A percentile compares a stretch with the other conserved stretches of the same genome.
phyloP scores from a whole-genome alignment of 371 early-diverging fungal species.

The Circinella minor region DNA sequence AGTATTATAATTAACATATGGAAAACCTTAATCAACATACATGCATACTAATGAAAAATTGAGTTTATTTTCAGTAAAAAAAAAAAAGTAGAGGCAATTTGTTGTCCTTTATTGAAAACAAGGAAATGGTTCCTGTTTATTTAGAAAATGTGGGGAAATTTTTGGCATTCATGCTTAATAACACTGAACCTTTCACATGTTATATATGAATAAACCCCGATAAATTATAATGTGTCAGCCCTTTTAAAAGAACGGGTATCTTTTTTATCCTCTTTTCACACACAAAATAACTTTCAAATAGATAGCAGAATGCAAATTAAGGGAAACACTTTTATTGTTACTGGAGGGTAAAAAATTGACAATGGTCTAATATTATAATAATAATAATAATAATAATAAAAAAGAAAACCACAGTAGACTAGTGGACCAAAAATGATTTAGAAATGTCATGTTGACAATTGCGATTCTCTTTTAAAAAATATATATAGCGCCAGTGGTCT shows the following conservation, averaged over 20 bases:
- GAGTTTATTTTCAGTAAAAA: too few relatives aligned
- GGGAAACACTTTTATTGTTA: slow-evolving; percentile 60
- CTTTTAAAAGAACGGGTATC: not conserved
- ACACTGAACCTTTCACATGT: not conserved
- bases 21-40: too few relatives aligned
- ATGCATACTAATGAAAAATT: too few relatives aligned
- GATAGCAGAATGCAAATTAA: slow-evolving; percentile 19
- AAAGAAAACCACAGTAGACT: too few relatives aligned
- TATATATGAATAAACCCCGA: not conserved
- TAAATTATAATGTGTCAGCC: slow-evolving; percentile 18
- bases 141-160: not conserved
- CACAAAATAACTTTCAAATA: not conserved
- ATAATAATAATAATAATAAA: too few relatives aligned
- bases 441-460: not conserved
- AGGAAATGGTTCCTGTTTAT: too few relatives aligned
- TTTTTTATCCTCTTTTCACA: not conserved
- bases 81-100: too few relatives aligned
- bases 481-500: slow-evolving; percentile 47
- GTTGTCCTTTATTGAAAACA: too few relatives aligned
- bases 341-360: slow-evolving; percentile 56
- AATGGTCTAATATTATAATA: too few relatives aligned
- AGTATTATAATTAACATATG: too few relatives aligned
- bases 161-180: too few relatives aligned
- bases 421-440: too few relatives aligned
- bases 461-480: not conserved